These are phyloP conservation scores for Closterium sp. DNA, from an alignment of 139 green algal species.

Conservation along the genomic window DNA sequence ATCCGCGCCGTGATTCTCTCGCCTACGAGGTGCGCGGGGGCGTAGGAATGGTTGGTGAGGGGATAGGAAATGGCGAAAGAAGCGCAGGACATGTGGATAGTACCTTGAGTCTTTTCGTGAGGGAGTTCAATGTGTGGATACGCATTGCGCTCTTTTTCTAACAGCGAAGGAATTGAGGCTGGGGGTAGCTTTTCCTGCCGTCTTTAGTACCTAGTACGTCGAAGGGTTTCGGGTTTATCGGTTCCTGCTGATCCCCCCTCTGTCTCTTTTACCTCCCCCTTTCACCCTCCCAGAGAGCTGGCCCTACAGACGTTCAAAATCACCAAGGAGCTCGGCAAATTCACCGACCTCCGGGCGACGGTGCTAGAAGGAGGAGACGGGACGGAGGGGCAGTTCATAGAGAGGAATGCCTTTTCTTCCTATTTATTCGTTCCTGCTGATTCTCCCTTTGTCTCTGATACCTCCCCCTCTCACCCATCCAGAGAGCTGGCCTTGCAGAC, in stretches of 20 bases:
- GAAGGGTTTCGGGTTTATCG: not conserved
- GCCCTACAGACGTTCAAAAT: slow-evolving; percentile 64
- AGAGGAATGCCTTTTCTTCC: no score
- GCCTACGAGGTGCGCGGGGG: slow-evolving; percentile 60
- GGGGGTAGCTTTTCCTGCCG: not conserved
- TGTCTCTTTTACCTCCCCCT: no score
- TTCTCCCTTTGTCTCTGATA: not conserved
- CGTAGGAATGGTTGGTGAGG: not conserved
- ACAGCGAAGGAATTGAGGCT: no score
- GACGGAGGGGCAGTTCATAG: no score
- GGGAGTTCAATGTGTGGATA: not conserved
- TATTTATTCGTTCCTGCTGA: not conserved
- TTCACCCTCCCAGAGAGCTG: no score
- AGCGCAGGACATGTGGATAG: not conserved
- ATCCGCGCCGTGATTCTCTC: slow-evolving; percentile 82
- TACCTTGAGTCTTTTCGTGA: not conserved
- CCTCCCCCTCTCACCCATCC: not conserved
- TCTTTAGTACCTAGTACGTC: not conserved
- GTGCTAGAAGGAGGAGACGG: no score
- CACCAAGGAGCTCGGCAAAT: slow-evolving; percentile 67
- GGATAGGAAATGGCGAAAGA: not conserved
- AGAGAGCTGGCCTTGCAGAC: slow-evolving; percentile 46
- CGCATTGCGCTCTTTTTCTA: not conserved
- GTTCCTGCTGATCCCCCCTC: no score
- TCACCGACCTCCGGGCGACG: slow-evolving; percentile 79